phyloP scores from a whole-genome alignment of 345 rosid genomes.

The Moringa oleifera region DNA sequence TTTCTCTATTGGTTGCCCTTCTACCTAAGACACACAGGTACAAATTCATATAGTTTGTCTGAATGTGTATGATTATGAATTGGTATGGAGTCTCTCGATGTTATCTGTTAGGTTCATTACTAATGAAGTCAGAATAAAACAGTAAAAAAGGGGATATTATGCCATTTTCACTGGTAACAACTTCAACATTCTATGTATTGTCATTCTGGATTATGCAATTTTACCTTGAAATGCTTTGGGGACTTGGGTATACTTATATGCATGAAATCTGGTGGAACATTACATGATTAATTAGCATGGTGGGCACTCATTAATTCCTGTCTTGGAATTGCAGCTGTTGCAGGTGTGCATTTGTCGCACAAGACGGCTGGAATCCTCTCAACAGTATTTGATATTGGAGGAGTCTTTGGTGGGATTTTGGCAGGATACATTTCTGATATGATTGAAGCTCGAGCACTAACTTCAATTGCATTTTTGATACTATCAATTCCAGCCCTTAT shows the following conservation, averaged over 20 bases:
- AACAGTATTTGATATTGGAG: conserved; percentile 73
- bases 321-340: conserved; percentile 57
- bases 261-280: not conserved
- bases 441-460: conserved; percentile 73
- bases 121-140: not conserved
- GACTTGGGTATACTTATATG: not conserved
- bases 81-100: not conserved
- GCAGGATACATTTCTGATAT: conserved; percentile 76
- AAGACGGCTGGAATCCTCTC: conserved; percentile 86
- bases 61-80: not conserved
- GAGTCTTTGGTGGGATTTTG: conserved; percentile 75
- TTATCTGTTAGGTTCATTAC: not conserved
- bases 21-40: conserved; percentile 88
- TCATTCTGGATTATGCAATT: not conserved
- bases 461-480: conserved; percentile 58
- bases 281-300: not conserved
- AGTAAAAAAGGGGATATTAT: not conserved
- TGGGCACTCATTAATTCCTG: conserved; percentile 6
- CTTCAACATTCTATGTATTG: not conserved
- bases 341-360: conserved; percentile 72
- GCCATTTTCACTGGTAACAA: not conserved
- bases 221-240: not conserved
- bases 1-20: conserved; percentile 92
- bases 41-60: conserved; percentile 3
- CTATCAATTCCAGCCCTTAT: conserved; percentile 71